A percentile compares a stretch with the other conserved stretches of the same genome.
phyloP scores from a whole-genome alignment of 1,139 yeast species.

The Yamadazyma dushanensis region DNA sequence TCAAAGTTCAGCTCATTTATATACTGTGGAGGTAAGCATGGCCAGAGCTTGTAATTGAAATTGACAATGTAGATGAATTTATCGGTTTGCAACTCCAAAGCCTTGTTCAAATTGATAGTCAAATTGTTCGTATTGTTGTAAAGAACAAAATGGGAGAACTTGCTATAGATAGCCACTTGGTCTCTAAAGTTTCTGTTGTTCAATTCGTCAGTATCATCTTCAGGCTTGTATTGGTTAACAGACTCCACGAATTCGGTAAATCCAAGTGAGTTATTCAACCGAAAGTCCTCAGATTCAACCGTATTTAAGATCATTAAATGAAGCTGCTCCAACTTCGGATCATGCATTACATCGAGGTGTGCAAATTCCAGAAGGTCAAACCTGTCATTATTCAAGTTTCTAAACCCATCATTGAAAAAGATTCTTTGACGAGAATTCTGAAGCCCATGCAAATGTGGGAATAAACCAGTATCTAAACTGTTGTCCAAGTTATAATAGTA shows the following conservation, averaged over 20 bases:
- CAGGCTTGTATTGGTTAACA: constrained; percentile 2
- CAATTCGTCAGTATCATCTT: constrained; percentile 16
- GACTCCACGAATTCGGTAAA: constrained; percentile 11
- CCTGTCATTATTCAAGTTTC: constrained; percentile 12
- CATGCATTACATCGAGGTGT: constrained; percentile 10
- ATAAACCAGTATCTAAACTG: constrained; percentile 23
- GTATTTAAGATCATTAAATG: constrained; percentile 17
- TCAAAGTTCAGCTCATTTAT: constrained; percentile 17
- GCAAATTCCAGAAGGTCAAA: constrained; percentile 12
- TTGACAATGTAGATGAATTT: constrained; percentile 20
- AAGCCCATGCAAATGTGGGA: constrained; percentile 42
- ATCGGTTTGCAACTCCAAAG: constrained; percentile 10
- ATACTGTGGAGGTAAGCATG: constrained; percentile 16
- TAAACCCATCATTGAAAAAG: constrained; percentile 18
- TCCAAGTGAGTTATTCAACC: constrained; percentile 14
- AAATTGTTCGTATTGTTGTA: constrained; percentile 25
- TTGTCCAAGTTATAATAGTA: constrained; percentile 26
- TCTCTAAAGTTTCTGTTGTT: constrained; percentile 33
- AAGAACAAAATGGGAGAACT: constrained; percentile 33
- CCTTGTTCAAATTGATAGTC: constrained; percentile 16
- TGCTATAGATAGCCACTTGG: constrained; percentile 35
- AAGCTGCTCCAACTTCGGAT: constrained; percentile 12
- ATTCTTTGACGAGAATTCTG: constrained; percentile 28
- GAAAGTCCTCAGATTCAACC: constrained; percentile 10
- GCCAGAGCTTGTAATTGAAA: constrained; percentile 18